A percentile compares a stretch with the other conserved stretches of the same genome.
These are phyloP conservation scores for Scheffersomyces cryptocercus DNA, from an alignment of 1,139 yeast genomes.

Conservation along the genomic window DNA sequence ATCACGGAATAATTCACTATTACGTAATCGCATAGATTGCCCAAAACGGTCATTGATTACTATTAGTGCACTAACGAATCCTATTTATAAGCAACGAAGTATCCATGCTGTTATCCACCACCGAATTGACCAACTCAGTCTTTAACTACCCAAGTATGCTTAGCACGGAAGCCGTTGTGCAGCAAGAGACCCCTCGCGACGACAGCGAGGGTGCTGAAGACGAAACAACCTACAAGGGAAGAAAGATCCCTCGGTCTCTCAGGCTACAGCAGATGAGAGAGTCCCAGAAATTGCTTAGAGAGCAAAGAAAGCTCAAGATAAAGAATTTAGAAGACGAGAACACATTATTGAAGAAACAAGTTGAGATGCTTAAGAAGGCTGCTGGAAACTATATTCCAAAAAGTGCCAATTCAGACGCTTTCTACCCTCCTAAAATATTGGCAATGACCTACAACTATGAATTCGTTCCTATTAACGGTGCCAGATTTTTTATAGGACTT, in stretches of 20 bases:
- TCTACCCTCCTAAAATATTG: not conserved
- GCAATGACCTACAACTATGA: not conserved
- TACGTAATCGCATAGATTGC: too few species aligned
- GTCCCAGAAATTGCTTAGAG: constrained; percentile 8
- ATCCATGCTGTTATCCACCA: not conserved
- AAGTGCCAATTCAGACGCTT: not conserved
- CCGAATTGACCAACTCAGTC: not conserved
- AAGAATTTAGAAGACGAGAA: constrained; percentile 6
- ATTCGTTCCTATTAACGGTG: not conserved
- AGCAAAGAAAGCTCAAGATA: constrained; percentile 5
- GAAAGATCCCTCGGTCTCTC: constrained; percentile 4
- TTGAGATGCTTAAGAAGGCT: not conserved
- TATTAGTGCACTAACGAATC: too few species aligned
- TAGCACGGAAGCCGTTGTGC: not conserved
- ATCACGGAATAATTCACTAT: too few species aligned
- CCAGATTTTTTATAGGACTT: not conserved
- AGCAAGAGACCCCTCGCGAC: not conserved
- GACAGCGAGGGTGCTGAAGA: constrained; percentile 1
- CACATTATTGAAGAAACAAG: constrained; percentile 1
- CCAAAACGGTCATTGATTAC: too few species aligned
- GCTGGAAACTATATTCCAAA: not conserved
- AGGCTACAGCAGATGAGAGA: constrained; percentile 9
- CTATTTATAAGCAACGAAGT: too few species aligned
- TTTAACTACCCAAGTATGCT: not conserved
- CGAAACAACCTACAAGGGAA: constrained; percentile 4